Conservation (phyloP, 306 rosid genomes). For the Canavalia ensiformis region DNA sequence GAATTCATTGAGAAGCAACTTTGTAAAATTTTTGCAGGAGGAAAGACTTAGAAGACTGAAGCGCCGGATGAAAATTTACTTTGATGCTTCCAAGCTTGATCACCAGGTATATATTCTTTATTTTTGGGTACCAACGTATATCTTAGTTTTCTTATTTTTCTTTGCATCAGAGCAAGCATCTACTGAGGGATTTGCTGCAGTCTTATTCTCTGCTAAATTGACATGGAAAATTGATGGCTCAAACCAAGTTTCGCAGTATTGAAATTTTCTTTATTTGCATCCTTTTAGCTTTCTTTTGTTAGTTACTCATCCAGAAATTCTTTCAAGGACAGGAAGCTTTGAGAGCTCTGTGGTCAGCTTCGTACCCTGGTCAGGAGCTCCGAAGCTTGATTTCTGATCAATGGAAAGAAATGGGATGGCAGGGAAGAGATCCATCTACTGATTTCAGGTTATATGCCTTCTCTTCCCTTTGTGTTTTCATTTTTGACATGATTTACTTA, state of each 20-base stretch:
- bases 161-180: constrained; percentile 6
- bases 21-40: constrained; percentile 61
- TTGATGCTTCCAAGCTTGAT: constrained; percentile 76
- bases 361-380: constrained; percentile 81
- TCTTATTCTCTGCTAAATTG: constrained; percentile 1
- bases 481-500: constrained; percentile 32
- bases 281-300: constrained; percentile 20
- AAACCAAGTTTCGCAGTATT: background rate
- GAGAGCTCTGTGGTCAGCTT: constrained; percentile 85
- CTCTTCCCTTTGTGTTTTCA: constrained; percentile 4
- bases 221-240: constrained; percentile 10
- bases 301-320: constrained; percentile 42
- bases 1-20: constrained; percentile 21
- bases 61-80: constrained; percentile 76
- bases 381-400: constrained; percentile 88
- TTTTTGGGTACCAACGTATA: background rate
- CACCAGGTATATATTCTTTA: constrained; percentile 67
- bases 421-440: constrained; percentile 95
- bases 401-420: constrained; percentile 99
- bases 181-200: constrained; percentile 13
- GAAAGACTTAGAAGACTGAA: constrained; percentile 70
- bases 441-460: constrained; percentile 79
- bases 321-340: constrained; percentile 74
- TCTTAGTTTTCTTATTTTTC: constrained; percentile 30
- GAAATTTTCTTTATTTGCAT: background rate